Evolutionary conservation across 257 asterid species (phyloP).

Genomic region (Gentiana macrophylla): DNA sequence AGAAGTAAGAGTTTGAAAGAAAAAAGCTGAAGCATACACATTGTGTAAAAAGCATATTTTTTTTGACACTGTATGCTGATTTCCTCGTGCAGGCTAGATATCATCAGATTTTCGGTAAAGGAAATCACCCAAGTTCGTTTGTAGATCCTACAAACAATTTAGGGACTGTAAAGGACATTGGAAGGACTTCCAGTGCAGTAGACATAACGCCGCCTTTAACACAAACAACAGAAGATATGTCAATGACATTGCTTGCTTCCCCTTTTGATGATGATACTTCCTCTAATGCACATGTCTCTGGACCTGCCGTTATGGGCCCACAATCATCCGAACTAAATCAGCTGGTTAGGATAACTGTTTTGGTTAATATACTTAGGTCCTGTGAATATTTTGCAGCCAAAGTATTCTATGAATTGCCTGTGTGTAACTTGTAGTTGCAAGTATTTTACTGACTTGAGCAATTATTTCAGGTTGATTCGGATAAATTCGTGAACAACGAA

Average conservation of each 20-base stretch:
- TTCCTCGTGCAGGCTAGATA: slow-evolving; percentile 7
- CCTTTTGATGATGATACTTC: slow-evolving; percentile 15
- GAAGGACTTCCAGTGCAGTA: slow-evolving; percentile 8
- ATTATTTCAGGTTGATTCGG: slow-evolving; percentile 18
- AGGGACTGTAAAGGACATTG: slow-evolving; percentile 9
- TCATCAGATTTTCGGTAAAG: slow-evolving; percentile 15
- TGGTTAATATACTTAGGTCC: neutral
- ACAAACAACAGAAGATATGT: slow-evolving; percentile 7
- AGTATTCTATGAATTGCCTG: too few relatives aligned
- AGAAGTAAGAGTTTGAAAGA: too few relatives aligned
- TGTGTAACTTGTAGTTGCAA: too few relatives aligned
- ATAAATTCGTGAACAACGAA: slow-evolving; percentile 8
- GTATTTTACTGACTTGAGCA: too few relatives aligned
- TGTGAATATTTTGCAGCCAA: neutral
- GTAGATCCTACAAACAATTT: slow-evolving; percentile 12
- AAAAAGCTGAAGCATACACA: too few relatives aligned
- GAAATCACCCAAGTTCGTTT: slow-evolving; percentile 16
- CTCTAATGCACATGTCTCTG: slow-evolving; percentile 6
- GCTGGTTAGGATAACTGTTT: slow-evolving; percentile 5
- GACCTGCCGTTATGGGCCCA: slow-evolving; percentile 8
- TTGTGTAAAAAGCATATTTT: too few relatives aligned
- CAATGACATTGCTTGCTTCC: slow-evolving; percentile 11
- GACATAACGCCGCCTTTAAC: slow-evolving; percentile 12
- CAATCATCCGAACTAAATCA: slow-evolving; percentile 6
- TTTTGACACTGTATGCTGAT: neutral